phyloP scores from a whole-genome alignment of 2,329 filamentous ascomycete species.

The Colletotrichum acutatum region DNA sequence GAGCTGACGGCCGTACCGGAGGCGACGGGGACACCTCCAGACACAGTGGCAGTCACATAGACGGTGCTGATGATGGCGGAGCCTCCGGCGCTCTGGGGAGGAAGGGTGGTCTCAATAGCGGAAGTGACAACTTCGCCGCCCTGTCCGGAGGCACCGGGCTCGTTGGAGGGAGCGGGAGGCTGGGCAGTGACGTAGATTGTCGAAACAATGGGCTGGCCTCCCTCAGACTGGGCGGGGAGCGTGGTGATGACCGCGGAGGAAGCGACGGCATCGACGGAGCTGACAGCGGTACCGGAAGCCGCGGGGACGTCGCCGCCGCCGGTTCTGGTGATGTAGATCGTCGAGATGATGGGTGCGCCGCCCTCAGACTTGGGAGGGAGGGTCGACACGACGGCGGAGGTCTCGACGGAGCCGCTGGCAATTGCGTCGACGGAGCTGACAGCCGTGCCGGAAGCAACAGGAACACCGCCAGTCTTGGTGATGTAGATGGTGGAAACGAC shows the following conservation, averaged over 20 bases:
- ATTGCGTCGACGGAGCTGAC: conserved; percentile 23
- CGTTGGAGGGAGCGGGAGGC: neutral
- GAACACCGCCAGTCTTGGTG: neutral
- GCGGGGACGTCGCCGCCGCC: neutral
- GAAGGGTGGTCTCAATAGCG: conserved; percentile 17
- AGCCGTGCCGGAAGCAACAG: conserved; percentile 8
- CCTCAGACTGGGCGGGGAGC: conserved; percentile 3
- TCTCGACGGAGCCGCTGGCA: neutral
- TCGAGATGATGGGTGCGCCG: neutral
- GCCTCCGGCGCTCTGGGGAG: conserved; percentile 17
- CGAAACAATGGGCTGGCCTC: neutral
- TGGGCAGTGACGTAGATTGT: conserved; percentile 9
- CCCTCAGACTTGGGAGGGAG: neutral
- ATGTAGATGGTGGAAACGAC: neutral
- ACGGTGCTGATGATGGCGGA: conserved; percentile 7
- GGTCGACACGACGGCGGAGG: conserved; percentile 8
- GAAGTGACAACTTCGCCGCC: conserved; percentile 12
- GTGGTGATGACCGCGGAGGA: conserved; percentile 19
- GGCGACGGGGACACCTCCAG: no score
- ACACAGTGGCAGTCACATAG: conserved; percentile 1
- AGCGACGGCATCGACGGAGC: conserved; percentile 21
- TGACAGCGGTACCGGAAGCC: conserved; percentile 1
- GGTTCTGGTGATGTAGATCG: conserved; percentile 11
- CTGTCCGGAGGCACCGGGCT: neutral
- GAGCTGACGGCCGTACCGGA: conserved; percentile 13